Percentiles rank a stretch among this genome's conserved stretches.
These are phyloP conservation scores for Oidiodendron maius DNA, from an alignment of 495 filamentous ascomycete genomes.

Conservation along the genomic window DNA sequence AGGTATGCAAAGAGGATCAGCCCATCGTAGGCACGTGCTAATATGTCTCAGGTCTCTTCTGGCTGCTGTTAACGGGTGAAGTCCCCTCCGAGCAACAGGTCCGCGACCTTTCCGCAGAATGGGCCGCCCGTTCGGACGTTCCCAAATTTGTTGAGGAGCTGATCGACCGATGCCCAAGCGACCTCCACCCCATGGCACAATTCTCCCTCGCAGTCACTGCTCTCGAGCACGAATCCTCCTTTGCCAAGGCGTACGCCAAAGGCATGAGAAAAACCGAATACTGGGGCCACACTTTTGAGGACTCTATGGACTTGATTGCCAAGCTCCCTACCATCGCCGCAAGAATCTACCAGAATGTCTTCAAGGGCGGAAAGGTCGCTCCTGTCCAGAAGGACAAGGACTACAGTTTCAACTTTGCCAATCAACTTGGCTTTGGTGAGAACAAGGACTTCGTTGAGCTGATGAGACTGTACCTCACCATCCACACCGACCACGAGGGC, in stretches of 20 bases:
- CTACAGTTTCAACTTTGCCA: constrained; percentile 96
- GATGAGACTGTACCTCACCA: constrained; percentile 96
- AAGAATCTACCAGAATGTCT: constrained; percentile 99
- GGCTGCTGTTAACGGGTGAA: constrained; percentile 96
- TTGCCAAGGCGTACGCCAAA: constrained; percentile 97
- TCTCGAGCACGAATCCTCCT: constrained; percentile 95
- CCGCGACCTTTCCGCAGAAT: constrained; percentile 93
- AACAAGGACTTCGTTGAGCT: constrained; percentile 98
- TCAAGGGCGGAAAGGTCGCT: constrained; percentile 98
- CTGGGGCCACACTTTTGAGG: constrained; percentile 99
- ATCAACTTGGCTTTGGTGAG: constrained; percentile 91
- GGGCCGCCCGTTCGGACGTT: constrained; percentile 93
- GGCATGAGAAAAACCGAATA: constrained; percentile 98
- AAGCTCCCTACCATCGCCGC: constrained; percentile 98
- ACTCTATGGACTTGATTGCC: constrained; percentile 99
- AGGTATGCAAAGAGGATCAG: constrained; percentile 43
- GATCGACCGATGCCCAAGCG: constrained; percentile 97
- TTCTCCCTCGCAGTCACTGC: constrained; percentile 96
- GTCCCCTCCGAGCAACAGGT: constrained; percentile 97
- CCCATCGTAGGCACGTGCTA: constrained; percentile 1
- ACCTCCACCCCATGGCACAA: constrained; percentile 99
- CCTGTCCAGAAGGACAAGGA: constrained; percentile 96
- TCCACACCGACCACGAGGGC: constrained; percentile 98
- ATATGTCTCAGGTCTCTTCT: constrained; percentile 76
- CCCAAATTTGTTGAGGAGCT: constrained; percentile 98